Evolutionary conservation across 805 yeast species (phyloP).

Genomic region (Metschnikowia baotianmanensis): DNA sequence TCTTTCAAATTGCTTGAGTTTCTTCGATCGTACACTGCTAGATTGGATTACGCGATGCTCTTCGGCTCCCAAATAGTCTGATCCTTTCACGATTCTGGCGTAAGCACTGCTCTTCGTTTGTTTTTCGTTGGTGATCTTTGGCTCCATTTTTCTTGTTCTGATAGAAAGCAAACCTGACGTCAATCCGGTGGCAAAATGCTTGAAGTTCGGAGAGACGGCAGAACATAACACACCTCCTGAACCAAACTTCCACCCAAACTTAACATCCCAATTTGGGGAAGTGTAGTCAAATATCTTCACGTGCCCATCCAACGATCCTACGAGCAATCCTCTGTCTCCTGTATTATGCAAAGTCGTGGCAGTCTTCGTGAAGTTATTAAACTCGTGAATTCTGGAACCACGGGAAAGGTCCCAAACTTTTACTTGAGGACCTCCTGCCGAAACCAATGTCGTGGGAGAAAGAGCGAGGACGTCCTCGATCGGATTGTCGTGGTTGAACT

Average conservation of each 20-base stretch:
- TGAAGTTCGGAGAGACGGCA: slow-evolving; percentile 79
- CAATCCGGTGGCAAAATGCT: slow-evolving; percentile 90
- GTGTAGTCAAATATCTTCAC: slow-evolving; percentile 88
- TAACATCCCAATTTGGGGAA: slow-evolving; percentile 75
- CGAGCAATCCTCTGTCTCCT: slow-evolving; percentile 75
- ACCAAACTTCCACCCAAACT: slow-evolving; percentile 96
- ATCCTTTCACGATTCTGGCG: slow-evolving; percentile 83
- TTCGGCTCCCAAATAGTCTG: slow-evolving; percentile 86
- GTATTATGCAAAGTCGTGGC: slow-evolving; percentile 81
- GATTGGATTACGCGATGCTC: slow-evolving; percentile 72
- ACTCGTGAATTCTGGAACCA: slow-evolving; percentile 64
- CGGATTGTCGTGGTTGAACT: slow-evolving; percentile 71
- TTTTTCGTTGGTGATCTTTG: slow-evolving; percentile 50
- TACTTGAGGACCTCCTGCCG: slow-evolving; percentile 78
- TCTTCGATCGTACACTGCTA: slow-evolving; percentile 50
- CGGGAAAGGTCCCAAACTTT: slow-evolving; percentile 92
- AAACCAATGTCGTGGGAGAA: slow-evolving; percentile 69
- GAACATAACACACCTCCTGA: slow-evolving; percentile 81
- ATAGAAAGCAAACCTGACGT: slow-evolving; percentile 86
- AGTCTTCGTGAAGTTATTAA: slow-evolving; percentile 88
- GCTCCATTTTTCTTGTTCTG: slow-evolving; percentile 76
- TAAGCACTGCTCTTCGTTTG: slow-evolving; percentile 58
- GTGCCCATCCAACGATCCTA: slow-evolving; percentile 96
- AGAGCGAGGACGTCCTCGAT: slow-evolving; percentile 81
- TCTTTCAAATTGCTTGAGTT: slow-evolving; percentile 77